Conservation (phyloP, 2,329 filamentous ascomycete species). For the Aspergillus sp. region DNA sequence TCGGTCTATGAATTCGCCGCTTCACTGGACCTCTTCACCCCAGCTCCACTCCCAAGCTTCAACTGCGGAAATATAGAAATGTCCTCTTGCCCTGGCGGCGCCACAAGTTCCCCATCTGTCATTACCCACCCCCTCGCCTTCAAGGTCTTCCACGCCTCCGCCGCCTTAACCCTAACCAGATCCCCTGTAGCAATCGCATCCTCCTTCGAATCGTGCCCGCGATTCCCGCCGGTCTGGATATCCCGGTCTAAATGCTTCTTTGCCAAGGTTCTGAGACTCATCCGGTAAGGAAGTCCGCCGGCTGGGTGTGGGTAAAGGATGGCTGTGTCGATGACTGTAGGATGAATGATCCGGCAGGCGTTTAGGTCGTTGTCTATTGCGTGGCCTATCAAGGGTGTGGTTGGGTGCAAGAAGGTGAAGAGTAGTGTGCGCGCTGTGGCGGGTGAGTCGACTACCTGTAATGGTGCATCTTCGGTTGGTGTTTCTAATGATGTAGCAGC, state of each 20-base stretch:
- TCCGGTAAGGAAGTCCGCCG: constrained; percentile 76
- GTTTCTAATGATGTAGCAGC: constrained; percentile 20
- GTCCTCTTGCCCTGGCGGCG: constrained; percentile 24
- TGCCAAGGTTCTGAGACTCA: constrained; percentile 74
- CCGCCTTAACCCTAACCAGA: constrained; percentile 70
- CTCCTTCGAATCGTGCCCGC: constrained; percentile 88
- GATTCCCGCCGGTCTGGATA: constrained; percentile 69
- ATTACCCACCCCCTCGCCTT: constrained; percentile 67
- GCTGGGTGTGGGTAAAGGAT: constrained; percentile 76
- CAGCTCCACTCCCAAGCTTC: constrained; percentile 23
- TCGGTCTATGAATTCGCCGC: background rate
- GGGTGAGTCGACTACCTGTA: constrained; percentile 76
- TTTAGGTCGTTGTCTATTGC: constrained; percentile 96
- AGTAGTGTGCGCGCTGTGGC: constrained; percentile 72
- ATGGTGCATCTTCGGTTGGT: constrained; percentile 35
- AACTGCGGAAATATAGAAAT: constrained; percentile 8
- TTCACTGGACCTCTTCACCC: constrained; percentile 23
- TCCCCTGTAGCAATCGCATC: constrained; percentile 89
- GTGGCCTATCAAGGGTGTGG: constrained; percentile 85
- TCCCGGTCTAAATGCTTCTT: constrained; percentile 67
- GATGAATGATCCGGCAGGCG: constrained; percentile 78
- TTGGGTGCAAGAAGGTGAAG: constrained; percentile 70
- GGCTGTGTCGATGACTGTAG: constrained; percentile 79
- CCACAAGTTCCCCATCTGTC: constrained; percentile 46
- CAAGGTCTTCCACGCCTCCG: constrained; percentile 68